Percentiles rank a stretch among this genome's conserved stretches.
These are phyloP conservation scores for Coix lacrymajobi DNA, from an alignment of 176 grass and related monocot species.

Conservation along the genomic window DNA sequence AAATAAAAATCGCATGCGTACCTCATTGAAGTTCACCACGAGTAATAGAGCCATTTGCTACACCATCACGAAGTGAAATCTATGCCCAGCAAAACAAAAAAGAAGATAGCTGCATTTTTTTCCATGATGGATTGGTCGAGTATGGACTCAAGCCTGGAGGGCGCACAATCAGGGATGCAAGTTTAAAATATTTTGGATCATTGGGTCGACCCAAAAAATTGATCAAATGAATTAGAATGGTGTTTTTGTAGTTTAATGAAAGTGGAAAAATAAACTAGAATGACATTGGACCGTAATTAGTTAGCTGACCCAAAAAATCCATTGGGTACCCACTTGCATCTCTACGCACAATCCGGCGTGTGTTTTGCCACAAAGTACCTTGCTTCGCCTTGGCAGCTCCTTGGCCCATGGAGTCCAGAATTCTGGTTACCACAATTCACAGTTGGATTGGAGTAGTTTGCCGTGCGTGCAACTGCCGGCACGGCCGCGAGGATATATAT, in stretches of 20 bases:
- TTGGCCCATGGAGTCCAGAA: slow-evolving; percentile 29
- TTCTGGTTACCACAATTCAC: neutral
- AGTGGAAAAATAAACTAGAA: too few relatives aligned
- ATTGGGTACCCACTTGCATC: too few relatives aligned
- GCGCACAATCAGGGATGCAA: too few relatives aligned
- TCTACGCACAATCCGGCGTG: neutral
- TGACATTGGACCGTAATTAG: too few relatives aligned
- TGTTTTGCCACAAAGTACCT: slow-evolving; percentile 22
- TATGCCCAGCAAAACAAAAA: neutral
- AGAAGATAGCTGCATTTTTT: neutral
- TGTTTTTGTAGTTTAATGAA: too few relatives aligned
- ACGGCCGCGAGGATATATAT: neutral
- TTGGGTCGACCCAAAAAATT: too few relatives aligned
- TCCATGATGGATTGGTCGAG: neutral
- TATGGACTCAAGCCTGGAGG: neutral
- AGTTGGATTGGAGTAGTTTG: neutral
- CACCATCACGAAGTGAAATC: too few relatives aligned
- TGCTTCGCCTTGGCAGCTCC: slow-evolving; percentile 26
- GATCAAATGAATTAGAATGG: too few relatives aligned
- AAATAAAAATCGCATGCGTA: neutral
- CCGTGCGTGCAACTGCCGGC: slow-evolving; percentile 1
- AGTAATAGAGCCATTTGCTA: neutral
- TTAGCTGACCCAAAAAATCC: too few relatives aligned
- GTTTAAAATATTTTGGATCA: too few relatives aligned
- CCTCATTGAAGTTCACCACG: neutral